These are phyloP conservation scores for Ophiostoma sp. DNA, from an alignment of 2,329 filamentous ascomycete species.

Conservation along the genomic window DNA sequence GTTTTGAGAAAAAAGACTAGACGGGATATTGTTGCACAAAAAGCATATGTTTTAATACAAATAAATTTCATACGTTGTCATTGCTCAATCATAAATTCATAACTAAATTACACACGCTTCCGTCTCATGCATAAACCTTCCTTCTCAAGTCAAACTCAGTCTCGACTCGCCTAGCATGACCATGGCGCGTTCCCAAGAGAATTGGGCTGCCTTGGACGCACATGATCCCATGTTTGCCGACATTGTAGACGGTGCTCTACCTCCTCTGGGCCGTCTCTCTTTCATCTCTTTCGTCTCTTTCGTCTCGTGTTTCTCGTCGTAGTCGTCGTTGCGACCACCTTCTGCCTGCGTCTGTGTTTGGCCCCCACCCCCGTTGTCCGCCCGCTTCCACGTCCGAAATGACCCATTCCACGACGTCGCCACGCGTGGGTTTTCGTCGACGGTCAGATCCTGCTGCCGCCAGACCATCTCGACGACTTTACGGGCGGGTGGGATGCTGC, in stretches of 20 bases:
- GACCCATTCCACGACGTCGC: background rate
- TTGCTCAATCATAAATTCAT: background rate
- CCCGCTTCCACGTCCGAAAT: constrained; percentile 21
- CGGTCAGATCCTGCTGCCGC: constrained; percentile 20
- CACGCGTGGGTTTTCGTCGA: constrained; percentile 14
- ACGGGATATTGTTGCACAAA: no score
- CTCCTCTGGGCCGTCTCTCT: background rate
- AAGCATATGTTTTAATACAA: background rate
- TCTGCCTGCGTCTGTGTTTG: background rate
- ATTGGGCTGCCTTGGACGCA: background rate
- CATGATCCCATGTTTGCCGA: background rate
- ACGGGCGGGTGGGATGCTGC: constrained; percentile 15
- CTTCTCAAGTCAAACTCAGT: background rate
- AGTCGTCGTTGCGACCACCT: background rate
- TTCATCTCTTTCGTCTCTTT: background rate
- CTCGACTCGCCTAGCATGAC: background rate
- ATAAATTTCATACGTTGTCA: background rate
- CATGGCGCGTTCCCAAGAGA: constrained; percentile 11
- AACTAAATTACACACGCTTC: background rate
- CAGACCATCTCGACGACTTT: constrained; percentile 24
- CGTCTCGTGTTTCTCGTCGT: background rate
- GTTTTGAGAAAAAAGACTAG: no score
- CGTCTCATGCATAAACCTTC: background rate
- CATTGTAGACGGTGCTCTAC: background rate
- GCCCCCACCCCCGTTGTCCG: background rate